Base-by-base conservation (phyloP, 805 yeast genomes). In the Zygosaccharomyces gambellarensis region DNA sequence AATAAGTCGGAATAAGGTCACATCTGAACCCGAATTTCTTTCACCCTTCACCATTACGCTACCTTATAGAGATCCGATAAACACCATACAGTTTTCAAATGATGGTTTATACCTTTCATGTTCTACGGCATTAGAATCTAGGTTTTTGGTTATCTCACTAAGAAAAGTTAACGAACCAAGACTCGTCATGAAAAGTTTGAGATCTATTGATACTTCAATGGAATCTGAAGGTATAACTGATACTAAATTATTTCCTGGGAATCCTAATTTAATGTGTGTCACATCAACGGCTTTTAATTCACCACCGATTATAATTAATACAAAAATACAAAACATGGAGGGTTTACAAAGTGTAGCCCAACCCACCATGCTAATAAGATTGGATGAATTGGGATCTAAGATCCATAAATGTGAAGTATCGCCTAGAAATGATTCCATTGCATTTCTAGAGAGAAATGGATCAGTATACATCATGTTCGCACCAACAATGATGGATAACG, bases 161-260 rank as follows among this genome's bases (percentile, higher is more conserved):
- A 72, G 77, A 30, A 81, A 83, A 55, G 77, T 82, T 2, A 74
- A 75, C 25, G 83, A 80, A 43, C 88, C 92, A 1, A 75, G 84
- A 22, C 65, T 85, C 25, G 77, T 85, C 1, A 79, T 85, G 84
- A 82, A 84, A 55, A 82, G 88, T 0, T 74, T 80, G 31, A 67
- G 90, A 40, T 73, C 81, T 4, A 65, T 82, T 5, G 87, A 82
- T 48, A 79, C 84, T 0, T 78, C 84, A 0, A 67, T 85, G 56
- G 95, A 87, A 52, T 81, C 87, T 49, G 97, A 90, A 63, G 97
- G 97, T 2, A 87, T 92, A 34, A 92, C 98, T 0, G 87, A 83
- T 53, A 69, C 87, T 5, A 77, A 78, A 48, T 85, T 90, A 63
- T 83, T 85, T 64, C 88, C 89, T 0, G 82, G 81, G 36, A 80